Conservation (phyloP, 148 eudicot species). For the Gaultheria prostrata region DNA sequence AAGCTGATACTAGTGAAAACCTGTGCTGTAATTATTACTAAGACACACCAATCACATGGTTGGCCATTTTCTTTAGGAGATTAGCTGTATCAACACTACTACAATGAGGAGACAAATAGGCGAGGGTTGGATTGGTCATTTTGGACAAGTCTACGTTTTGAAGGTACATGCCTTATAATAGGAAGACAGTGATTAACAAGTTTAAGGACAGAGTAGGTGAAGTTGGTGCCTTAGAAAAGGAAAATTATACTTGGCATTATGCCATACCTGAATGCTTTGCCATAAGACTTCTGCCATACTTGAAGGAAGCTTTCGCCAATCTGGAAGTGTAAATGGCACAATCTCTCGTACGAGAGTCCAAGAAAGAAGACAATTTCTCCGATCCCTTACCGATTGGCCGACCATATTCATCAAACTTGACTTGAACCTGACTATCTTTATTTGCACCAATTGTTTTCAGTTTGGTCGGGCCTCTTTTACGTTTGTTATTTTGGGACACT, state of each 20-base stretch:
- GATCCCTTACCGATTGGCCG: not conserved
- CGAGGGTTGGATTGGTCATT: not conserved
- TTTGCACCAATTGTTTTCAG: not conserved
- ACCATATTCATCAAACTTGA: not conserved
- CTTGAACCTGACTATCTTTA: not conserved
- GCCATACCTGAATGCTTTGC: not conserved
- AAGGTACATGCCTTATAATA: no score
- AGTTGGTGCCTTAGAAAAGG: no score
- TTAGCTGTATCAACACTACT: not conserved
- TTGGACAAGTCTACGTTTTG: no score
- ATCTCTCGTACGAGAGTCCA: not conserved
- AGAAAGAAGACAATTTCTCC: not conserved
- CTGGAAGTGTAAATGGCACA: not conserved
- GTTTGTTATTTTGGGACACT: not conserved
- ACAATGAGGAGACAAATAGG: not conserved
- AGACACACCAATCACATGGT: not conserved
- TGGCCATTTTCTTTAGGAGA: not conserved
- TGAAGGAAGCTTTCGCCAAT: not conserved
- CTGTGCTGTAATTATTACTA: not conserved
- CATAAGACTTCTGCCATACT: not conserved
- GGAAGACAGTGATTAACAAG: no score
- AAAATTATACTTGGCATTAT: not conserved
- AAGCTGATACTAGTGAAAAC: not conserved
- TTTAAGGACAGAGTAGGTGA: not conserved
- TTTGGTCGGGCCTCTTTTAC: not conserved